Conservation (phyloP, 768 basidiomycete genomes). For the Boletus patriciae region DNA sequence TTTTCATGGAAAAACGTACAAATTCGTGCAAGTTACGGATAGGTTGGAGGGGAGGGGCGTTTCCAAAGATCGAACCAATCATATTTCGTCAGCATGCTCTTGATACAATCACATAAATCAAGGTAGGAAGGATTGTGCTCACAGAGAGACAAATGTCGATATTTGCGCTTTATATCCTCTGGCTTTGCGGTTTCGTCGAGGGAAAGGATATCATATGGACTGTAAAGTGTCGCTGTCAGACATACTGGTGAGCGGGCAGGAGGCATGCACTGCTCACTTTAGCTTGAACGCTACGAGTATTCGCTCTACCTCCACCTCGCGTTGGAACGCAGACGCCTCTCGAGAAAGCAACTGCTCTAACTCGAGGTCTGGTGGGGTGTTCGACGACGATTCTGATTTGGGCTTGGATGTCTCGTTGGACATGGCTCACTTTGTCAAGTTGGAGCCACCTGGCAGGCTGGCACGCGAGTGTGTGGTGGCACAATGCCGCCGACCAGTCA, state of each 20-base stretch:
- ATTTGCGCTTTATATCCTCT: slow-evolving; percentile 88
- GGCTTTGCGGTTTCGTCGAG: slow-evolving; percentile 67
- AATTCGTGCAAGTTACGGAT: slow-evolving; percentile 5
- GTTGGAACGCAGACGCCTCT: slow-evolving; percentile 82
- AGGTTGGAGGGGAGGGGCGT: background rate
- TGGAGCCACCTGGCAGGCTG: background rate
- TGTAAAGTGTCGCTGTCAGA: slow-evolving; percentile 30
- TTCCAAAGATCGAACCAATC: background rate
- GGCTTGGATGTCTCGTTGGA: slow-evolving; percentile 21
- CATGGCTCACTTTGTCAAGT: slow-evolving; percentile 16
- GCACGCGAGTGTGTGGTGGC: background rate
- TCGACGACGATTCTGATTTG: slow-evolving; percentile 14
- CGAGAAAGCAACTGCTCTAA: slow-evolving; percentile 78
- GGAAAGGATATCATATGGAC: slow-evolving; percentile 93
- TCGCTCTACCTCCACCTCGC: slow-evolving; percentile 87
- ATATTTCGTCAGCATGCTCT: slow-evolving; percentile 26
- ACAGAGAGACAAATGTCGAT: slow-evolving; percentile 84
- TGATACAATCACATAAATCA: background rate
- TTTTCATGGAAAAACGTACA: slow-evolving; percentile 50
- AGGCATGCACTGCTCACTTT: slow-evolving; percentile 61
- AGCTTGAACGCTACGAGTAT: slow-evolving; percentile 95
- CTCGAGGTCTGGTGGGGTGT: slow-evolving; percentile 45
- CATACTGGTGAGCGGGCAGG: background rate
- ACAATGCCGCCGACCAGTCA: slow-evolving; percentile 11
- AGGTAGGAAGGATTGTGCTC: slow-evolving; percentile 34